phyloP scores from a whole-genome alignment of 2,329 filamentous ascomycete species.

The Alternaria sp. region DNA sequence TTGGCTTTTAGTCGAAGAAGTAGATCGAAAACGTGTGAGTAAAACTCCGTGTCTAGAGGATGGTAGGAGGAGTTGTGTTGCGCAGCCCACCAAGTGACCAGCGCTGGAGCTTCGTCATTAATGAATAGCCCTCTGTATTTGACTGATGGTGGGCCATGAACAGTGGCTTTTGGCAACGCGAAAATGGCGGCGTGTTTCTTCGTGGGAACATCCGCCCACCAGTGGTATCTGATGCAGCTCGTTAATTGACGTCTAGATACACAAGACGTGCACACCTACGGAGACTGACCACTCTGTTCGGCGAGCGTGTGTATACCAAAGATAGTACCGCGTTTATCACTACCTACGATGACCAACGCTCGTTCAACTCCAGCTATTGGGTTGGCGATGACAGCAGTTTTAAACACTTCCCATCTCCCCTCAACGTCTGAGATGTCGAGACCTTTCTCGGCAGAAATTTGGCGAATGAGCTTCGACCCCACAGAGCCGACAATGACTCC shows the following conservation, averaged over 20 bases:
- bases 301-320: conserved; percentile 74
- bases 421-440: conserved; percentile 65
- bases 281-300: conserved; percentile 75
- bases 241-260: not conserved
- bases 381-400: conserved; percentile 63
- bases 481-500: conserved; percentile 74
- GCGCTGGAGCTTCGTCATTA: conserved; percentile 72
- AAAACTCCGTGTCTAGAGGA: conserved; percentile 66
- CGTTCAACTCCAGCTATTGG: conserved; percentile 64
- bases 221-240: conserved; percentile 61
- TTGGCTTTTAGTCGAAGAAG: conserved; percentile 74
- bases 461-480: conserved; percentile 67
- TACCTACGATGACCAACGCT: conserved; percentile 71
- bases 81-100: conserved; percentile 65
- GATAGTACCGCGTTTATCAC: conserved; percentile 71
- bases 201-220: conserved; percentile 69
- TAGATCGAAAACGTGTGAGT: conserved; percentile 73
- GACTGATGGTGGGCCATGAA: conserved; percentile 67
- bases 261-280: conserved; percentile 29
- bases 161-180: conserved; percentile 61
- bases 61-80: conserved; percentile 60
- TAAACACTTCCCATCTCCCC: conserved; percentile 74
- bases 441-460: conserved; percentile 61
- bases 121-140: conserved; percentile 74
- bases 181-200: conserved; percentile 63